Evolutionary conservation across 1,284 basidiomycete species (phyloP).

Genomic region (Bondarzewia mesenterica): DNA sequence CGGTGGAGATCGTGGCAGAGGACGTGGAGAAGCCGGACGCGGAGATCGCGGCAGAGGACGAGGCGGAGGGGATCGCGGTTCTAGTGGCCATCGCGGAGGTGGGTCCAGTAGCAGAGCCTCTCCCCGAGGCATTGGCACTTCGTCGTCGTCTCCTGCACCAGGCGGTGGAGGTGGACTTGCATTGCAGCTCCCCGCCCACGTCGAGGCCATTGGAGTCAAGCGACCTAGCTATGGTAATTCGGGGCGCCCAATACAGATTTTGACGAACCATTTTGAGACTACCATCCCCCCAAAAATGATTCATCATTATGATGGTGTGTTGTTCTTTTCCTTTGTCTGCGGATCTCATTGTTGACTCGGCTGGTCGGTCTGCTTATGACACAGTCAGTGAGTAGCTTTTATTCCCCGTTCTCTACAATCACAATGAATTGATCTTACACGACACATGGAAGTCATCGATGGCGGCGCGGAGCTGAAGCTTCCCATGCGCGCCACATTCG

Average conservation of each 20-base stretch:
- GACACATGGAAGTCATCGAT: constrained; percentile 21
- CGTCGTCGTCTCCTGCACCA: not conserved
- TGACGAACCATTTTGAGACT: constrained; percentile 57
- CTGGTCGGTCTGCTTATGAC: not conserved
- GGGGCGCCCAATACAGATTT: constrained; percentile 44
- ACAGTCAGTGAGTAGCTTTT: constrained; percentile 4
- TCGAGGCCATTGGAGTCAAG: constrained; percentile 53
- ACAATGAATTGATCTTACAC: constrained; percentile 54
- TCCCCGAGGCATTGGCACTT: too few relatives aligned
- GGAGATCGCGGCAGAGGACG: not conserved
- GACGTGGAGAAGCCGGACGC: not conserved
- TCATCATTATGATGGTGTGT: constrained; percentile 66
- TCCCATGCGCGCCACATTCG: constrained; percentile 38
- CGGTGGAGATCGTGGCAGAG: not conserved
- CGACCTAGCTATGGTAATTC: constrained; percentile 52
- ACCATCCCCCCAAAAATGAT: constrained; percentile 54
- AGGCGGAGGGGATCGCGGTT: not conserved
- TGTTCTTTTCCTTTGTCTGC: not conserved
- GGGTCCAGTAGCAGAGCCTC: not conserved
- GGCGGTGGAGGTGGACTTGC: not conserved
- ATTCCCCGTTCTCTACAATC: constrained; percentile 63
- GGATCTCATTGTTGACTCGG: constrained; percentile 45
- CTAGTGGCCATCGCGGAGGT: not conserved
- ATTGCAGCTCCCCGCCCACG: constrained; percentile 27
- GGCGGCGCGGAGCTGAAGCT: constrained; percentile 56